A percentile compares a stretch with the other conserved stretches of the same genome.
Conservation (phyloP, 129 eudicot genomes). For the Solidago caesia region DNA sequence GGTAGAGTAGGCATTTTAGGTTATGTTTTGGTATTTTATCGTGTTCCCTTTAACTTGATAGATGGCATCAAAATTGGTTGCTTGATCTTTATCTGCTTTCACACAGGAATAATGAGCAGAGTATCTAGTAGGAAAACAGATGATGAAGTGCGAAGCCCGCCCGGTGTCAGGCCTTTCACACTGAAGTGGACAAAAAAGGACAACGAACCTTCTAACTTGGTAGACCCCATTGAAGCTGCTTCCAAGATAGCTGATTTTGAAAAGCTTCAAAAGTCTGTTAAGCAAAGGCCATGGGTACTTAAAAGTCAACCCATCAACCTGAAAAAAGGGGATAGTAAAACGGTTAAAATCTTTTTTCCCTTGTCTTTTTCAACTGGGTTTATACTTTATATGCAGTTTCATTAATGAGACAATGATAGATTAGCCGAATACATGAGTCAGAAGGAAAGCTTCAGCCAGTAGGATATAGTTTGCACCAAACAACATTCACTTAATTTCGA, state of each 20-base stretch:
- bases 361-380: not conserved
- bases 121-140: constrained; percentile 6
- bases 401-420: not conserved
- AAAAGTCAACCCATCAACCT: constrained; percentile 30
- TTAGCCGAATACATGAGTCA: not conserved
- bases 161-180: constrained; percentile 60
- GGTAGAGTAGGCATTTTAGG: not conserved
- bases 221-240: constrained; percentile 26
- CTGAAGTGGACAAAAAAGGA: constrained; percentile 42
- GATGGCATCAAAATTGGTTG: not conserved
- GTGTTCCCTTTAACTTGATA: constrained; percentile 5
- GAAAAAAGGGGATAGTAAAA: constrained; percentile 38
- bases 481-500: not conserved
- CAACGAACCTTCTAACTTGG: constrained; percentile 26
- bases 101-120: constrained; percentile 35
- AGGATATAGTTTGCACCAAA: not conserved
- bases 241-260: constrained; percentile 28
- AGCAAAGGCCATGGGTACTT: constrained; percentile 64
- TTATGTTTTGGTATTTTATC: not conserved
- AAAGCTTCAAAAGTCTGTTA: constrained; percentile 40
- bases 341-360: constrained; percentile 38
- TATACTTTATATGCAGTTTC: not conserved
- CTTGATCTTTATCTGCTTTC: constrained; percentile 17
- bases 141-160: constrained; percentile 47
- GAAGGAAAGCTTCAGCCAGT: not conserved